Conservation (phyloP, 495 filamentous ascomycete genomes). For the Talaromyces borbonicus region DNA sequence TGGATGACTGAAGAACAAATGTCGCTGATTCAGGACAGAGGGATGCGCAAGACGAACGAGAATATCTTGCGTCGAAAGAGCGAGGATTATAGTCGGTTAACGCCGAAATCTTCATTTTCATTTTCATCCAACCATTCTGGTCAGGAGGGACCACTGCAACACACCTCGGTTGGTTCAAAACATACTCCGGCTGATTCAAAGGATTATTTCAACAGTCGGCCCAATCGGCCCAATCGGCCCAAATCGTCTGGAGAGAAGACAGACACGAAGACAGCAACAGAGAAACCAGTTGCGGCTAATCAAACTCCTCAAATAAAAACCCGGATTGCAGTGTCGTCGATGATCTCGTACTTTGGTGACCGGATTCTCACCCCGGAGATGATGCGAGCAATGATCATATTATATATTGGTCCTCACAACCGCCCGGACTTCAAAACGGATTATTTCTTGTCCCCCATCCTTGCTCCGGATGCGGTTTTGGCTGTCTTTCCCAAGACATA, state of each 20-base stretch:
- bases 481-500: slow-evolving; percentile 82
- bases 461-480: slow-evolving; percentile 77
- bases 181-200: too few species aligned
- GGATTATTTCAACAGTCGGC: slow-evolving; percentile 30
- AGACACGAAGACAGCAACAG: background rate
- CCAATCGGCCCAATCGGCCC: too few species aligned
- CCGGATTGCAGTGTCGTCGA: slow-evolving; percentile 81
- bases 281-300: slow-evolving; percentile 35
- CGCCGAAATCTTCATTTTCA: slow-evolving; percentile 56
- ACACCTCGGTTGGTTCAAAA: too few species aligned
- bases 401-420: slow-evolving; percentile 90
- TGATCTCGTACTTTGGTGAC: slow-evolving; percentile 97
- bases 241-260: too few species aligned
- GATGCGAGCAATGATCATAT: slow-evolving; percentile 98
- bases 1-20: slow-evolving; percentile 99
- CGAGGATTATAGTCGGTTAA: slow-evolving; percentile 52
- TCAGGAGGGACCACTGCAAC: slow-evolving; percentile 9
- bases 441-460: slow-evolving; percentile 77
- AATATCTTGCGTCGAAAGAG: slow-evolving; percentile 69
- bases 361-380: slow-evolving; percentile 92
- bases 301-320: slow-evolving; percentile 66
- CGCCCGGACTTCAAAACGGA: slow-evolving; percentile 88
- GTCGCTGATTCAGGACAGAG: slow-evolving; percentile 79
- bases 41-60: slow-evolving; percentile 64
- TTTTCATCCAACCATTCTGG: background rate